Evolutionary conservation across 2,329 filamentous ascomycete genomes (phyloP).

Genomic region (Alternaria sp.): DNA sequence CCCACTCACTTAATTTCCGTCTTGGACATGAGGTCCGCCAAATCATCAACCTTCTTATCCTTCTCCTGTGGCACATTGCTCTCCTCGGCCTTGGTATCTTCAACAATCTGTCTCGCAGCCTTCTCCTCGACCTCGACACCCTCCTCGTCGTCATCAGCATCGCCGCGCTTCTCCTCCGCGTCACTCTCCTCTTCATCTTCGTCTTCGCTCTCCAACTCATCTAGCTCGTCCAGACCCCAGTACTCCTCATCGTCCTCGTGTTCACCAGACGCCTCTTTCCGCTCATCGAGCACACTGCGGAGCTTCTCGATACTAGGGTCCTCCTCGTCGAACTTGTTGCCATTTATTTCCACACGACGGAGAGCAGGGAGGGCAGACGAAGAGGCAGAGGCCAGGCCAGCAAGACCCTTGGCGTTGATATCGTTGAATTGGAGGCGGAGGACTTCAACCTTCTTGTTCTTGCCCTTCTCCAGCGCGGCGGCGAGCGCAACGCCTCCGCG

Average conservation of each 20-base stretch:
- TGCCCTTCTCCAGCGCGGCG: constrained; percentile 75
- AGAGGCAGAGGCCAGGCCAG: constrained; percentile 74
- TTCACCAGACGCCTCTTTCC: constrained; percentile 69
- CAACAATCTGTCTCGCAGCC: constrained; percentile 65
- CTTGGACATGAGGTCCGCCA: constrained; percentile 80
- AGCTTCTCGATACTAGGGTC: constrained; percentile 76
- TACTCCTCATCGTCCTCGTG: constrained; percentile 65
- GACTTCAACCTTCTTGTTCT: constrained; percentile 81
- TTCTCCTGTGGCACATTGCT: constrained; percentile 76
- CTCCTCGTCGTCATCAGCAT: constrained; percentile 74
- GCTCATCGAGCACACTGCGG: constrained; percentile 72
- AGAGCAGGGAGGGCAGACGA: constrained; percentile 74
- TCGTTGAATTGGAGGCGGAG: constrained; percentile 94
- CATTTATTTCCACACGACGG: constrained; percentile 90
- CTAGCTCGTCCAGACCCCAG: constrained; percentile 67
- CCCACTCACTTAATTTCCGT: constrained; percentile 58
- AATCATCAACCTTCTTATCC: constrained; percentile 80
- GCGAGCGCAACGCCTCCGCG: constrained; percentile 80
- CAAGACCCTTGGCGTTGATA: constrained; percentile 79
- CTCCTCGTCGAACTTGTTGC: constrained; percentile 92
- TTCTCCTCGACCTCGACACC: constrained; percentile 58
- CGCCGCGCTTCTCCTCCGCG: constrained; percentile 67
- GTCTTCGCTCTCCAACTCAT: constrained; percentile 84
- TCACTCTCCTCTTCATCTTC: constrained; percentile 80
- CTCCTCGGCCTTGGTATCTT: constrained; percentile 76